Evolutionary conservation across 805 yeast genomes (phyloP), one percentile per base, ranked within the genome.

Genomic region (Lipomyces yamadae): DNA sequence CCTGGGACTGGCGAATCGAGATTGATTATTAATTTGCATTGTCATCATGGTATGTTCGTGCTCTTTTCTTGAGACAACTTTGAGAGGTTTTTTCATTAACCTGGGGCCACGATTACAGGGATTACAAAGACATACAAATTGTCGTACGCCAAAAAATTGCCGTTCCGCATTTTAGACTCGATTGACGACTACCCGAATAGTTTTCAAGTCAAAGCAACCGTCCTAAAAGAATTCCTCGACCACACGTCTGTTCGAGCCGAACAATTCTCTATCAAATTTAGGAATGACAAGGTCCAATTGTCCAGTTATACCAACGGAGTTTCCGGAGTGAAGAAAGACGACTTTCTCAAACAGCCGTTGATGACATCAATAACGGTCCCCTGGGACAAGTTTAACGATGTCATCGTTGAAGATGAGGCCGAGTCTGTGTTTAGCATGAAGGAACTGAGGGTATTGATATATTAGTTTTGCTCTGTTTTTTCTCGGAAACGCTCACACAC

Each of bases 171-270:
- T 6, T 63, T 68, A 13, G 65, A 66, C 62, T 61, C 67, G 1
- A 33, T 63, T 7, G 64, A 68, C 50, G 68, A 63, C 60, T 64
- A 57, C 30, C 61, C 70, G 18, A 58, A 64, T 34, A 35, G 55
- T 15, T 68, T 68, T 45, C 37, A 24, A 6, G 61, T 68, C 34
- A 53, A 52, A 10, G 64, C 71, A 8, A 50, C 30, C 1, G 54
- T 61, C 3, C 53, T 68, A 1, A 70, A 57, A 24, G 63, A 66
- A 37, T 68, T 60, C 61, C 55, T 68, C 7, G 71, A 68, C 6
- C 70, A 68, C 52, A 68, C 68, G 7, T 68, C 71, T 3, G 56
- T 54, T 4, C 56, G 66, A 4, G 71, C 71, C 2, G 71, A 68
- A 34, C 65, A 65, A 10, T 66, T 68, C 55, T 58, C 67, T 32